Evolutionary conservation across 768 basidiomycete genomes (phyloP).

Genomic region (Kwoniella europaea): DNA sequence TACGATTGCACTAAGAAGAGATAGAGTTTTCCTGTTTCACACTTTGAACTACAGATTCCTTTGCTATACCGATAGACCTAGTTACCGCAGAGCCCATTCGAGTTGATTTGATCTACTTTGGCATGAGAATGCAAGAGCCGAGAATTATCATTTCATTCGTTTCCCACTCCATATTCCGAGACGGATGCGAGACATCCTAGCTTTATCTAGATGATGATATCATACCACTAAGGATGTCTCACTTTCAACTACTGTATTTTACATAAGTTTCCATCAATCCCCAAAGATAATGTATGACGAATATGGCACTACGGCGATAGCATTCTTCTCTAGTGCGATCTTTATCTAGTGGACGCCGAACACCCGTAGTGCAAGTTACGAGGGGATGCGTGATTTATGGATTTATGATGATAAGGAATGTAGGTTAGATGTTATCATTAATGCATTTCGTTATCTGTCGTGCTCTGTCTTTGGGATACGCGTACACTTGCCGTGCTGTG

Average conservation of each 20-base stretch:
- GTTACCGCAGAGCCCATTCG: too few species aligned
- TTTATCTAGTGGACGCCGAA: background rate
- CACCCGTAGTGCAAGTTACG: background rate
- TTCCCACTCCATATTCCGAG: background rate
- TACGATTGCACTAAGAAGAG: background rate
- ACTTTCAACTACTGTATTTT: too few species aligned
- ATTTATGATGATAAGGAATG: background rate
- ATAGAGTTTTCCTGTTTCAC: background rate
- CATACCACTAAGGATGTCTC: background rate
- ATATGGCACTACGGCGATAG: background rate
- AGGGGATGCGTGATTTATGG: background rate
- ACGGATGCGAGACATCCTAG: background rate
- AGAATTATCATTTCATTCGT: background rate
- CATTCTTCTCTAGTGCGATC: too few species aligned
- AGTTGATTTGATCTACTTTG: background rate
- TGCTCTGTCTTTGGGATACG: background rate
- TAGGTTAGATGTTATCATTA: background rate
- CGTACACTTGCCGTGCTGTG: too few species aligned
- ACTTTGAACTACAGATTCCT: background rate
- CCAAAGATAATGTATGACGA: background rate
- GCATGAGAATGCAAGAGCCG: background rate
- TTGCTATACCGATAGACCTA: too few species aligned
- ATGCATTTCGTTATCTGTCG: background rate
- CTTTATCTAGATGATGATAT: background rate
- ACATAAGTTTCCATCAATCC: too few species aligned